These are phyloP conservation scores for Exutisphaerella laricina DNA, from an alignment of 2,329 filamentous ascomycete genomes.

Conservation along the genomic window DNA sequence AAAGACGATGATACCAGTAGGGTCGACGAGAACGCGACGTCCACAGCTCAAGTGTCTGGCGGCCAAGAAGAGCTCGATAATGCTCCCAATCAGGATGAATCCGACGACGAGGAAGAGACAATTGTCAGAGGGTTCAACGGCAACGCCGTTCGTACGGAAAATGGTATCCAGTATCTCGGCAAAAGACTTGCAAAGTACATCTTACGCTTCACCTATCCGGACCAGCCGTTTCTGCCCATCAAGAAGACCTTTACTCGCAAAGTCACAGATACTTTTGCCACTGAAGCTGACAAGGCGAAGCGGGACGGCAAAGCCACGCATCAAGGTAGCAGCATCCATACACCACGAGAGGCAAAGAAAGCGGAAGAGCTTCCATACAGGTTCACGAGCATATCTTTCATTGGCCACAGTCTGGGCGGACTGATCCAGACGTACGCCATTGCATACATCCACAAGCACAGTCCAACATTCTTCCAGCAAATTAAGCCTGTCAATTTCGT, in stretches of 20 bases:
- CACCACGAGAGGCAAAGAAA: conserved; percentile 40
- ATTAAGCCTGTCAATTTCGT: conserved; percentile 91
- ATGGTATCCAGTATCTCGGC: conserved; percentile 93
- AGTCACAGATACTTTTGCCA: conserved; percentile 45
- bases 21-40: conserved; percentile 21
- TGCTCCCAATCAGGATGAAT: conserved; percentile 48
- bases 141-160: conserved; percentile 86
- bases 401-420: conserved; percentile 86
- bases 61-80: conserved; percentile 45
- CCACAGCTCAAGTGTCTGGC: conserved; percentile 46
- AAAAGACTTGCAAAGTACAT: conserved; percentile 91
- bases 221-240: conserved; percentile 76
- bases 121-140: conserved; percentile 85
- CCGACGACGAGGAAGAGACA: conserved; percentile 73
- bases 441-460: conserved; percentile 95
- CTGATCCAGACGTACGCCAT: conserved; percentile 90
- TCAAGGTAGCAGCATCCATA: conserved; percentile 57
- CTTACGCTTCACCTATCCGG: conserved; percentile 83
- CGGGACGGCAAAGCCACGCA: conserved; percentile 48
- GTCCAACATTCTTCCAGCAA: conserved; percentile 77
- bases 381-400: conserved; percentile 91
- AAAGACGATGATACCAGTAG: neutral
- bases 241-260: conserved; percentile 50
- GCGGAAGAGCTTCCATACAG: conserved; percentile 59
- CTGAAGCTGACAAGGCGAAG: conserved; percentile 40